These are phyloP conservation scores for Aspergillus phoenicis DNA, from an alignment of 2,329 filamentous ascomycete species.

Conservation along the genomic window DNA sequence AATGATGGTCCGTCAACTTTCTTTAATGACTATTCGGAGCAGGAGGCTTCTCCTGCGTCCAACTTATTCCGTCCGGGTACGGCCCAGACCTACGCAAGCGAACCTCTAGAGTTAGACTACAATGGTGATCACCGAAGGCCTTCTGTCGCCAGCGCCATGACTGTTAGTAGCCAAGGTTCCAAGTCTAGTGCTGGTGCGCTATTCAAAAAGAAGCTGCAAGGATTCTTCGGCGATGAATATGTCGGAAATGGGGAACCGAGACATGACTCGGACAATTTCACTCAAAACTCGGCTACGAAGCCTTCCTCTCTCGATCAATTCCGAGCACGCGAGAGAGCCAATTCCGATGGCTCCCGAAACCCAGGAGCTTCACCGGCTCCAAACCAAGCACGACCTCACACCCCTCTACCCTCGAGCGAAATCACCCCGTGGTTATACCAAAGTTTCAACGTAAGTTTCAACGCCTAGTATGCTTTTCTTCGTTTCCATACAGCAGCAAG, in stretches of 20 bases:
- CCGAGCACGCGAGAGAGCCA: slow-evolving; percentile 73
- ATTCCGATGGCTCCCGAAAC: slow-evolving; percentile 73
- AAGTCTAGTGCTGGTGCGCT: slow-evolving; percentile 70
- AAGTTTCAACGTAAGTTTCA: slow-evolving; percentile 67
- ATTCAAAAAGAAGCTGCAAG: slow-evolving; percentile 78
- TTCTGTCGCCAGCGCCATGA: slow-evolving; percentile 84
- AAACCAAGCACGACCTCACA: slow-evolving; percentile 73
- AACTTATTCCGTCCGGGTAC: slow-evolving; percentile 66
- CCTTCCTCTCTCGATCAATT: slow-evolving; percentile 51
- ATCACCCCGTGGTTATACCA: slow-evolving; percentile 98
- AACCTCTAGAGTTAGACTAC: slow-evolving; percentile 63
- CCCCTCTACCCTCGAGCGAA: slow-evolving; percentile 85
- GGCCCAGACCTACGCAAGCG: slow-evolving; percentile 56
- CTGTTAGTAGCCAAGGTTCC: slow-evolving; percentile 82
- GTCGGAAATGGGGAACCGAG: slow-evolving; percentile 60
- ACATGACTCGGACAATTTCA: slow-evolving; percentile 71
- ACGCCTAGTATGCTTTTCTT: not conserved
- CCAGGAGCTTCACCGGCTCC: slow-evolving; percentile 58
- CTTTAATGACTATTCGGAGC: slow-evolving; percentile 42
- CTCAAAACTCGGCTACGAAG: slow-evolving; percentile 44
- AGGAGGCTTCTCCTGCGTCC: slow-evolving; percentile 63
- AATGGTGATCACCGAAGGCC: slow-evolving; percentile 76
- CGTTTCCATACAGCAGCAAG: not conserved
- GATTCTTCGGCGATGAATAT: slow-evolving; percentile 91
- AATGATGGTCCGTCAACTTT: slow-evolving; percentile 38